Evolutionary conservation across 164 flowering plant genomes (phyloP), one percentile per base, ranked within the genome.

Genomic region (Vitis rupestris): DNA sequence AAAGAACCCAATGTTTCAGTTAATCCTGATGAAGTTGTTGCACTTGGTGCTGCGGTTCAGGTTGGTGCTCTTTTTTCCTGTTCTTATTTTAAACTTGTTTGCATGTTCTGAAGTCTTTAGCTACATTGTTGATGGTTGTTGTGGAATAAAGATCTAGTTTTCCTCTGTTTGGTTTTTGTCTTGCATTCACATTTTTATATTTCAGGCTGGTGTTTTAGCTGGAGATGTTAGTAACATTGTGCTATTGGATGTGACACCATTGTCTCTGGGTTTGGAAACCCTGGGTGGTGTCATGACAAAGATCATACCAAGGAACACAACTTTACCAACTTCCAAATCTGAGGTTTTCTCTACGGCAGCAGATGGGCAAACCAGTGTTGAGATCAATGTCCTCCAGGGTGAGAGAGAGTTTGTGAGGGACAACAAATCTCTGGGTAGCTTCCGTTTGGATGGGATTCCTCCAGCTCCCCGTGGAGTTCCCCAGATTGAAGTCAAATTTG

Each of bases 11-110:
- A 90, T 79, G 95, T 88, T 47, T 80, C 94, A 0, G 94, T 89
- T 12, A 91, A 91, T 72, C 97, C 97, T 52, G 93, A 91, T 77
- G 93, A 91, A 81, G 97, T 91, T 73, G 97, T 89, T 75, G 97
- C 97, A 19, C 85, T 92, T 50, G 97, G 95, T 16, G 97, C 95
- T 78, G 95, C 95, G 15, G 97, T 92, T 59, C 95, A 90, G 93
- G 95, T 92, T 30, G 8, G 63, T 58, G 23, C 0, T 68, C 27
- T 54, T 16, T 61, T 63, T 17, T 50, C 14, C 9, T 11, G 16
- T 53, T 57, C 64, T 49, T 9, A 44, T 60, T 23, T 0, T 23
- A 23, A 37, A 48, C 37, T 61, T 30, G 15, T 48, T 47, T 64
- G 23, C 29, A 10, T 66, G 19, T 57, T 57, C 27, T 53, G 68